These are phyloP conservation scores for Tetracladium marchalianum DNA, from an alignment of 495 filamentous ascomycete species.

Conservation along the genomic window DNA sequence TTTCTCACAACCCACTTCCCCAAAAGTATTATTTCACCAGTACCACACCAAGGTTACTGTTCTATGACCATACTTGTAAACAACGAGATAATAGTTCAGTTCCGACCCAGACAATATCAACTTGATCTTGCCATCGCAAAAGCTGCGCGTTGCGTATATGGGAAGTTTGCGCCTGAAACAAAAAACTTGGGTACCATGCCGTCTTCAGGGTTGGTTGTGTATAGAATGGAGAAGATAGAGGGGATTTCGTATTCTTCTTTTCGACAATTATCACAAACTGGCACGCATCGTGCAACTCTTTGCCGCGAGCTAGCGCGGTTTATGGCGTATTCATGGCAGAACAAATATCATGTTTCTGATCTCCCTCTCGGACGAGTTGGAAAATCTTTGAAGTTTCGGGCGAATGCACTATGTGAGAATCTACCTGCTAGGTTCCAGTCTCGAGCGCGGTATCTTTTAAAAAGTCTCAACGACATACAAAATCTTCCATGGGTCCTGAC, in stretches of 20 bases:
- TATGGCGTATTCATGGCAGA: constrained; percentile 27
- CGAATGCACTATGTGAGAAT: constrained; percentile 24
- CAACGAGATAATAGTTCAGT: constrained; percentile 33
- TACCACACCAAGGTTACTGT: constrained; percentile 39
- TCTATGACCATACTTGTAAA: constrained; percentile 37
- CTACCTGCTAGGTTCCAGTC: constrained; percentile 29
- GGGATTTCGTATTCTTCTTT: constrained; percentile 29
- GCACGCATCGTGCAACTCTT: constrained; percentile 21
- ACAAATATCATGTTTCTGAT: constrained; percentile 1
- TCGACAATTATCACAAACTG: constrained; percentile 4
- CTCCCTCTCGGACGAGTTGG: constrained; percentile 23
- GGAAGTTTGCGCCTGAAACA: constrained; percentile 28
- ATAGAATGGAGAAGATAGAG: constrained; percentile 30
- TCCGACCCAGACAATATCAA: constrained; percentile 32
- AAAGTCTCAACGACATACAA: constrained; percentile 27
- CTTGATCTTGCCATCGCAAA: constrained; percentile 30
- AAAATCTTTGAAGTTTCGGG: constrained; percentile 24
- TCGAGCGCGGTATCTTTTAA: constrained; percentile 22
- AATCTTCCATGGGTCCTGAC: constrained; percentile 40
- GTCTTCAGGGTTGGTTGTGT: constrained; percentile 23
- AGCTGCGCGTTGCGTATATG: constrained; percentile 30
- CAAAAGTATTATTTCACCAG: constrained; percentile 12
- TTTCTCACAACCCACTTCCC: constrained; percentile 10
- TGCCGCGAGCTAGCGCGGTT: constrained; percentile 34
- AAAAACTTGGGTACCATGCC: constrained; percentile 4